Conservation (phyloP, 2,329 filamentous ascomycete genomes). For the Verticillium klebahnii region DNA sequence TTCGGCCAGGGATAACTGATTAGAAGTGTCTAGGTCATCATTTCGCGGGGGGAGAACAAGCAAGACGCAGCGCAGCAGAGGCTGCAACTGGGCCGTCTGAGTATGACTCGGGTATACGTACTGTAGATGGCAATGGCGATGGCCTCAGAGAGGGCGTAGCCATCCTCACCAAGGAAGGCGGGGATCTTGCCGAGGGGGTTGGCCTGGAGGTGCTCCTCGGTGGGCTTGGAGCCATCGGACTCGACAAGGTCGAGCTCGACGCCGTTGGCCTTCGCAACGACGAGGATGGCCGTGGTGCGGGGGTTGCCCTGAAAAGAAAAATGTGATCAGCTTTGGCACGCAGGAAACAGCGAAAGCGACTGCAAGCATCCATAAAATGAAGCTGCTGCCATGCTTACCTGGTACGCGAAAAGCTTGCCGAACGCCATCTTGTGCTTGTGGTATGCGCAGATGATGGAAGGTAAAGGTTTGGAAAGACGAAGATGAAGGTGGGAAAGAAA, state of each 20-base stretch:
- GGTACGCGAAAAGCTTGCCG: constrained; percentile 91
- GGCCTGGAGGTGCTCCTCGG: constrained; percentile 75
- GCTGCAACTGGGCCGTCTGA: neutral
- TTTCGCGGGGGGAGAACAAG: constrained; percentile 21
- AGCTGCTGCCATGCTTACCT: constrained; percentile 48
- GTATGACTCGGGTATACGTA: constrained; percentile 51
- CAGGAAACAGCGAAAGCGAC: neutral
- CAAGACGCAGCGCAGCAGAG: neutral
- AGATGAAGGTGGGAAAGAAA: neutral
- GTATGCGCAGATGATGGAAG: constrained; percentile 13
- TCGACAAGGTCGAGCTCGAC: constrained; percentile 84
- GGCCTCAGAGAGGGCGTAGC: constrained; percentile 81
- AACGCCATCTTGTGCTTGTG: constrained; percentile 70
- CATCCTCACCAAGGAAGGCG: constrained; percentile 87
- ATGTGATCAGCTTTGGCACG: constrained; percentile 1
- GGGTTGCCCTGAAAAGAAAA: constrained; percentile 66
- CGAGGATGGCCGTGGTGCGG: constrained; percentile 82
- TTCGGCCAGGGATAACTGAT: constrained; percentile 98
- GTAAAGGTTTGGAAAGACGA: constrained; percentile 11
- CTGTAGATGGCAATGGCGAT: constrained; percentile 97
- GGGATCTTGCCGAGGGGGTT: constrained; percentile 90
- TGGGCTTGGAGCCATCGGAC: constrained; percentile 60
- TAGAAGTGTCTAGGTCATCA: constrained; percentile 73
- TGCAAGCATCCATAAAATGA: neutral
- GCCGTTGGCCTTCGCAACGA: constrained; percentile 95